A percentile compares a stretch with the other conserved stretches of the same genome.
These are phyloP conservation scores for Colletotrichum sp. DNA, from an alignment of 2,329 filamentous ascomycete species.

Conservation along the genomic window DNA sequence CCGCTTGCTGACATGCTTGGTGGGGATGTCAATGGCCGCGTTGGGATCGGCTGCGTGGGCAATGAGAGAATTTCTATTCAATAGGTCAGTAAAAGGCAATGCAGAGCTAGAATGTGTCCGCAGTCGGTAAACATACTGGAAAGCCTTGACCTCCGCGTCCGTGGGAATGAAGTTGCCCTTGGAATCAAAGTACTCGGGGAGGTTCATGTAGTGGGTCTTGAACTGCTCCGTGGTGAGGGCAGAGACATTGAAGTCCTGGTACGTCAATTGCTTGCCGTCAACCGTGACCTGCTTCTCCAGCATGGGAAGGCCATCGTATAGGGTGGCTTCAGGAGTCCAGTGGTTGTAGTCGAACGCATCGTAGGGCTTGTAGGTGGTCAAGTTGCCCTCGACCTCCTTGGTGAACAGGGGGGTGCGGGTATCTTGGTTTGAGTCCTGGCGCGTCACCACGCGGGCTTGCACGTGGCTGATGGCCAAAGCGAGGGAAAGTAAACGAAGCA, in stretches of 20 bases:
- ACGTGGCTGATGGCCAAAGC: neutral
- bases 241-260: neutral
- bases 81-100: neutral
- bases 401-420: neutral
- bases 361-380: neutral
- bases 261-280: neutral
- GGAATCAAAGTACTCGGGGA: neutral
- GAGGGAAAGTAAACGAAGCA: neutral
- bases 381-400: neutral
- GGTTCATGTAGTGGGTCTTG: neutral
- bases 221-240: neutral
- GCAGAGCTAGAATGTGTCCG: neutral
- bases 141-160: neutral
- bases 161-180: neutral
- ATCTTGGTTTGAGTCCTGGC: neutral
- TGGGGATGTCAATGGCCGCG: neutral
- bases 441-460: neutral
- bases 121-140: neutral
- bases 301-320: neutral
- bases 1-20: neutral
- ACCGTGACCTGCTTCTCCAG: neutral
- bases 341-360: neutral
- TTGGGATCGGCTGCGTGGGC: neutral
- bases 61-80: neutral
- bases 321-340: neutral